phyloP scores from a whole-genome alignment of 2,329 filamentous ascomycete genomes.

The Penicillium sp. region DNA sequence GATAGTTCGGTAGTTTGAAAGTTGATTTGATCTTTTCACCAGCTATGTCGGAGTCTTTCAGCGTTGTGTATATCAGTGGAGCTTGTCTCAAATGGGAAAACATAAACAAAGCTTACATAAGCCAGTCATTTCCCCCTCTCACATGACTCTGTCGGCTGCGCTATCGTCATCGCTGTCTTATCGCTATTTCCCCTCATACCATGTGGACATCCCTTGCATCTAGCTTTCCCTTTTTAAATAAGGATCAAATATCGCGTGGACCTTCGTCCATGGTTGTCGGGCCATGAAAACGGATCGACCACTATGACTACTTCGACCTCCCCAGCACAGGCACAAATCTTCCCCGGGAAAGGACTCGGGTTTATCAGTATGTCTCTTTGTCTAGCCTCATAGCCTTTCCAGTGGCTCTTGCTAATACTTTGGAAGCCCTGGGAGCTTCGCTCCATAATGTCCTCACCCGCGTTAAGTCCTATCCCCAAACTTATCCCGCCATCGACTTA shows the following conservation, averaged over 20 bases:
- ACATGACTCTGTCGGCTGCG: slow-evolving; percentile 19
- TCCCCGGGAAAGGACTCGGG: slow-evolving; percentile 65
- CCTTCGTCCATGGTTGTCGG: not conserved
- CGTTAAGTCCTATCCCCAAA: slow-evolving; percentile 80
- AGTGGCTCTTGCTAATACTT: slow-evolving; percentile 23
- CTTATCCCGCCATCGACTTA: slow-evolving; percentile 79
- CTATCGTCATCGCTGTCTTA: slow-evolving; percentile 6
- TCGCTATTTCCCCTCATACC: slow-evolving; percentile 3
- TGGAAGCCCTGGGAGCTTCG: slow-evolving; percentile 77
- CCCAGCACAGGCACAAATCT: slow-evolving; percentile 55
- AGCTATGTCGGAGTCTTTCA: not conserved
- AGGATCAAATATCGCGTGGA: not conserved
- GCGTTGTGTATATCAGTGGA: slow-evolving; percentile 8
- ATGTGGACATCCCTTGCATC: not conserved
- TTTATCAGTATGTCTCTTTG: slow-evolving; percentile 50
- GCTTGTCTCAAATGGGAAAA: slow-evolving; percentile 10
- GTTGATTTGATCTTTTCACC: not conserved
- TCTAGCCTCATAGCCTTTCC: slow-evolving; percentile 9
- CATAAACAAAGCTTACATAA: slow-evolving; percentile 29
- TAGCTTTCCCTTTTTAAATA: not conserved
- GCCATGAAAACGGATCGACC: slow-evolving; percentile 12
- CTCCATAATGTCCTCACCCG: slow-evolving; percentile 85
- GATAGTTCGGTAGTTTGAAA: not conserved
- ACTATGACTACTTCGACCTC: slow-evolving; percentile 38
- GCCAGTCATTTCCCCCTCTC: slow-evolving; percentile 12